Evolutionary conservation across 805 yeast genomes (phyloP), one percentile per base, ranked within the genome.

Genomic region (Lipomyces kockii): DNA sequence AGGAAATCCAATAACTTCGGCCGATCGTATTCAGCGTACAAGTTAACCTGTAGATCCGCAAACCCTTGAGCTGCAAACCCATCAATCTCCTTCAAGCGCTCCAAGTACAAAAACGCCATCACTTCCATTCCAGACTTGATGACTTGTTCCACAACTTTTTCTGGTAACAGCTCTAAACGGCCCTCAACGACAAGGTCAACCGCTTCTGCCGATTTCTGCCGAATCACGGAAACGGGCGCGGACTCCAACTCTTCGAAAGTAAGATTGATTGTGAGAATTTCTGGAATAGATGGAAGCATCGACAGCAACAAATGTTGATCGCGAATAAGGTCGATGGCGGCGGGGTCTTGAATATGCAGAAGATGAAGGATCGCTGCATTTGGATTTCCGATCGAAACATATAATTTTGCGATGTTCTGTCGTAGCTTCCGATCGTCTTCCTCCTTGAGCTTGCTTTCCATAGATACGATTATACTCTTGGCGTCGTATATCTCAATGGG

Each of bases 71-170:
- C 82, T 60, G 86, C 74, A 43, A 83, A 81, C 43, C 86, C 85
- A 73, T 92, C 96, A 2, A 80, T 78, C 32, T 77, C 75, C 12
- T 83, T 81, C n/a, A 92, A 78, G 70, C 81, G 80, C 66, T 88
- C 88, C 56, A 95, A 78, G 72, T 90, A 91, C 25, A 90, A 78
- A 72, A 86, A 92, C 60, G 85, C 84, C 6, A 92, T 78, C 35
- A 84, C 78, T 39, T 84, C 75, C 67, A 71, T 52, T 9, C 64
- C 63, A 1, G 72, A 58, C 22, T 66, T 67, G 58, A 67, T 60
- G 12, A 70, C 57, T 32, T 84, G 71, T 0, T 80, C 71, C 0
- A 91, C 77, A 0, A 94, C 80, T 1, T 78, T 76, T 0, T 74
- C 72, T 0, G 97, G 89, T 1, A 82, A 70, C 2, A 93, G 78